Base-by-base conservation (phyloP, 106 monocot genomes). In the Dendrobium officinale region DNA sequence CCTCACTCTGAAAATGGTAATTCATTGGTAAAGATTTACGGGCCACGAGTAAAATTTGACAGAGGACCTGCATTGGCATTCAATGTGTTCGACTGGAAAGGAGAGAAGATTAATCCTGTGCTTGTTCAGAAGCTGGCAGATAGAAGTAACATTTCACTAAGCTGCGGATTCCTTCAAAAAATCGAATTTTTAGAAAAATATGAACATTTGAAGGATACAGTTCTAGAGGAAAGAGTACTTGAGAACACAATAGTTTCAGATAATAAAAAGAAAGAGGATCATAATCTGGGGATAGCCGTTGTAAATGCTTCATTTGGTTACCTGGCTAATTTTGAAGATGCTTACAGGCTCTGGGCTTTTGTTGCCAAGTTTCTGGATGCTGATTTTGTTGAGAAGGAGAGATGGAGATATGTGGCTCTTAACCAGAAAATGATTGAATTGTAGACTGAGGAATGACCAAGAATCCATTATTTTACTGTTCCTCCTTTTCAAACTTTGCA, bases 81-180 rank as follows among this genome's bases (percentile, higher is more conserved):
- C 84, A 95, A 95, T 77, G 84, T 95, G 41, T 95, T 89, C 22
- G 92, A 95, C 56, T 95, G 95, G 95, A 95, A 91, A 66, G 92
- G 92, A 15, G 92, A 95, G 33, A 92, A 87, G 78, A 73, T 95
- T 4, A 85, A 92, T 33, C 95, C 95, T 41, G 66, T 79, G 16
- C 86, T 92, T 20, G 90, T 95, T 20, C 95, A 95, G 83, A 95
- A 92, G 80, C 89, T 95, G 18, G 95, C 92, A 2, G 95, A 95
- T 59, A 84, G 95, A 74, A 86, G 86, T 81, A 83, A 78, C 83
- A 92, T 95, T 45, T 92, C 95, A 15, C 81, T 95, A 9, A 87
- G 81, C 55, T 85, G 85, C 27, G 88, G 90, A 1, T 95, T 92
- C 78, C 77, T 95, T 1, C 84, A 82, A 5, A 88, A 85, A 75